Evolutionary conservation across 2,329 filamentous ascomycete species (phyloP), one percentile per base, ranked within the genome.

Genomic region (Fusarium ramigenum): DNA sequence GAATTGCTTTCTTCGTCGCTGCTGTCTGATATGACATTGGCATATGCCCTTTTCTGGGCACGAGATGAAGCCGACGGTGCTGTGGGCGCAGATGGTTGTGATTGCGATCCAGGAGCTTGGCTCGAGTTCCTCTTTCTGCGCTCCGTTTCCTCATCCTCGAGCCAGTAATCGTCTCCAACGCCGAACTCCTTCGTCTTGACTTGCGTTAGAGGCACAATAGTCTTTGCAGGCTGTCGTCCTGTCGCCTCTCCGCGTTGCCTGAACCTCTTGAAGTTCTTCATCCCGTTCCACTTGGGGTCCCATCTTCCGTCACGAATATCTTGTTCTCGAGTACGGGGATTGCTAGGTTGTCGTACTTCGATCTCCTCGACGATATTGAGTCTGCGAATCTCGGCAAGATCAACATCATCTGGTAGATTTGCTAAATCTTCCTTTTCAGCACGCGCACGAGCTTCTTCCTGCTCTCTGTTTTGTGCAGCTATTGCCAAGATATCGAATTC

Each of bases 201-300:
- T 80, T 94, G 91, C 73, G 93, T 90, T 8, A 97, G 83, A 1
- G 87, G 83, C 8, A 97, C 89, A 43, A 97, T 93, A 39, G 93
- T 84, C 61, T 83, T 84, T 34, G 84, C 81, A 4, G 82, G 80
- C 6, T 83, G 80, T 21, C 87, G 80, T 10, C 87, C 84, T 4
- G 77, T 70, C 10, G 74, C 73, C 25, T 88, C 88, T 30, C 89
- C 91, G 60, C 89, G 86, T 61, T 86, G 87, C 28, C 87, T 87
- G 79, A 99, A 99, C 76, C 90, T 93, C 81, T 99, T 99, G 84
- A 97, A 99, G 79, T 99, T 98, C 82, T 94, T 96, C 47, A 96
- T 88, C 2, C 96, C 96, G 79, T 98, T 97, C 96, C 96, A 99
- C 43, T 87, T 87, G 2, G 94, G 91, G 74, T 98, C 90, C 95